Evolutionary conservation across 2,329 filamentous ascomycete genomes (phyloP), one percentile per base, ranked within the genome.

Genomic region (Tympanopsis confertula): DNA sequence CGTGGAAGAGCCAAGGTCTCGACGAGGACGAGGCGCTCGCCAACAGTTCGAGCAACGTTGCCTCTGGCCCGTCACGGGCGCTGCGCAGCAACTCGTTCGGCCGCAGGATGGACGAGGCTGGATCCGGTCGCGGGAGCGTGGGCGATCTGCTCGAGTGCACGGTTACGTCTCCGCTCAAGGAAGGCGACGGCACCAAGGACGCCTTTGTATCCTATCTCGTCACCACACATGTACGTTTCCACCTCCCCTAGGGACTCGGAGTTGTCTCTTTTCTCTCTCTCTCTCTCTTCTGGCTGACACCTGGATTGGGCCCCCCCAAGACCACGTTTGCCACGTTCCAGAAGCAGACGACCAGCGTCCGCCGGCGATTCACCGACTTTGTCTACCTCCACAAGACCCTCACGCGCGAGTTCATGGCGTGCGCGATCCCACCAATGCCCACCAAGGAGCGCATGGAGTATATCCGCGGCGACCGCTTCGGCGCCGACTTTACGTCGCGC

Each of bases 391-490:
- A 86, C 66, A 95, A 94, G 61, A 81, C 84, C 22, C 78, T 98
- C 37, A 78, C 72, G 44, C 80, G 79, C 55, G 88, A 95, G 57
- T 96, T 86, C 51, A 86, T 87, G 42, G 85, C 86, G 63, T 86
- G 84, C 59, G 91, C 91, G 35, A 86, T 98, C 3, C 91, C 91
- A 20, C 91, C 91, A 35, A 69, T 98, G 38, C 91, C 91, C 38
- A 91, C 96, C 63, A 98, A 96, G 69, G 88, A 96, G 68, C 93
- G 93, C 62, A 94, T 98, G 85, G 87, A 94, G 54, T 96, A 96
- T 55, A 89, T 96, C 38, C 84, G 88, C 22, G 91, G 91, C 49
- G 89, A 96, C 65, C 83, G 91, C 45, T 98, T 98, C 59, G 87
- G 88, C 5, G 63, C 81, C 37, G 91, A 96, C 62, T 98, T 98